phyloP scores from a whole-genome alignment of 768 basidiomycete species.

The Termitomyces titanicus region DNA sequence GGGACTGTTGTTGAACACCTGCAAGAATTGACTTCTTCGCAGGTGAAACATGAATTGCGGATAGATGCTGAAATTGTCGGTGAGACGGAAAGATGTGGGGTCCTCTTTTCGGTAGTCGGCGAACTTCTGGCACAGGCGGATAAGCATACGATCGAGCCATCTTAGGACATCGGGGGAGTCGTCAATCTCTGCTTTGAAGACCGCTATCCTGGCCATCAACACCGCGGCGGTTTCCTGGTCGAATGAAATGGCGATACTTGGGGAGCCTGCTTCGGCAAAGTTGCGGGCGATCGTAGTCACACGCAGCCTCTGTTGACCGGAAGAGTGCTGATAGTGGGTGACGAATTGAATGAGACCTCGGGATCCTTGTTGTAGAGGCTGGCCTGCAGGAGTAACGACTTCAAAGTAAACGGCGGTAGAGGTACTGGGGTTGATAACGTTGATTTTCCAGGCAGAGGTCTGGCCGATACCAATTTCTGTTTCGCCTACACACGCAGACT shows the following conservation, averaged over 20 bases:
- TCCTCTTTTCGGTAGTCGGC: conserved; percentile 99
- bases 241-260: conserved; percentile 88
- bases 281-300: conserved; percentile 98
- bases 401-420: conserved; percentile 96
- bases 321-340: conserved; percentile 97
- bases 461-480: conserved; percentile 99
- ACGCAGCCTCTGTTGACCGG: conserved; percentile 90
- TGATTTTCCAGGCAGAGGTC: conserved; percentile 98
- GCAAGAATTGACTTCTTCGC: conserved; percentile 94
- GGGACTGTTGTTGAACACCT: conserved; percentile 99
- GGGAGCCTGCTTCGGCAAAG: conserved; percentile 97
- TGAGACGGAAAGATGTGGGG: conserved; percentile 86
- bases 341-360: conserved; percentile 97
- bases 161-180: conserved; percentile 94
- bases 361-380: conserved; percentile 83
- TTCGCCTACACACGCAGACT: conserved; percentile 94
- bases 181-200: conserved; percentile 99
- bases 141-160: conserved; percentile 98
- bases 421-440: conserved; percentile 82
- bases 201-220: conserved; percentile 96
- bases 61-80: conserved; percentile 97
- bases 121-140: conserved; percentile 97
- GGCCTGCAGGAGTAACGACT: conserved; percentile 95
- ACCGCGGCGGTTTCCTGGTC: conserved; percentile 99
- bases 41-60: conserved; percentile 99